Conservation (phyloP, 768 basidiomycete genomes). For the Suillus subalutaceus region DNA sequence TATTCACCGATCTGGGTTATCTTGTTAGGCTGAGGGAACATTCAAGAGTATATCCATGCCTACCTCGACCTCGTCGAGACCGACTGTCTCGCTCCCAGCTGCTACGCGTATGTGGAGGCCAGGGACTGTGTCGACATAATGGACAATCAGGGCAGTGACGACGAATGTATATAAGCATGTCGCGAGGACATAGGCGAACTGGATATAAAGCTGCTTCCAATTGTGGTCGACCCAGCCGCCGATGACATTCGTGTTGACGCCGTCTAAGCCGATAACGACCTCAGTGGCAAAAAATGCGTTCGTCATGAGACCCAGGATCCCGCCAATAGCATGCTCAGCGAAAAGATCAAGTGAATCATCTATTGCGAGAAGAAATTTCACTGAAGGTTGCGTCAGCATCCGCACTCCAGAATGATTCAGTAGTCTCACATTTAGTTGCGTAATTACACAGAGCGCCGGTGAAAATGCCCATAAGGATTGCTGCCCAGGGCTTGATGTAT, state of each 20-base stretch:
- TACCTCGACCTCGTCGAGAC: constrained; percentile 76
- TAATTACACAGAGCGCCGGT: constrained; percentile 79
- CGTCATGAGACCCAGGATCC: constrained; percentile 72
- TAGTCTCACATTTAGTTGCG: constrained; percentile 71
- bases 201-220: constrained; percentile 83
- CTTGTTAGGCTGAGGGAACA: constrained; percentile 5
- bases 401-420: neutral
- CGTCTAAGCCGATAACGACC: constrained; percentile 68
- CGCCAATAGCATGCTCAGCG: constrained; percentile 90
- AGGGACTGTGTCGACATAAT: constrained; percentile 57
- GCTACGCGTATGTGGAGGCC: constrained; percentile 59
- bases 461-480: constrained; percentile 74
- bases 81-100: constrained; percentile 57
- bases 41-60: constrained; percentile 16
- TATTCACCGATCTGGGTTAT: constrained; percentile 62
- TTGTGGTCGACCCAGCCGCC: constrained; percentile 79
- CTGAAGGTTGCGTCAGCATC: constrained; percentile 37
- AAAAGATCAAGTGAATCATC: constrained; percentile 94
- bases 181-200: constrained; percentile 66
- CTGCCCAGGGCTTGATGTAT: constrained; percentile 75
- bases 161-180: constrained; percentile 61
- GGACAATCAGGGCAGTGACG: constrained; percentile 62
- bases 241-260: constrained; percentile 50
- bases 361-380: constrained; percentile 70
- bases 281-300: constrained; percentile 78